Evolutionary conservation across 2,329 filamentous ascomycete genomes (phyloP).

Genomic region (Pseudocercospora pini-densiflorae): DNA sequence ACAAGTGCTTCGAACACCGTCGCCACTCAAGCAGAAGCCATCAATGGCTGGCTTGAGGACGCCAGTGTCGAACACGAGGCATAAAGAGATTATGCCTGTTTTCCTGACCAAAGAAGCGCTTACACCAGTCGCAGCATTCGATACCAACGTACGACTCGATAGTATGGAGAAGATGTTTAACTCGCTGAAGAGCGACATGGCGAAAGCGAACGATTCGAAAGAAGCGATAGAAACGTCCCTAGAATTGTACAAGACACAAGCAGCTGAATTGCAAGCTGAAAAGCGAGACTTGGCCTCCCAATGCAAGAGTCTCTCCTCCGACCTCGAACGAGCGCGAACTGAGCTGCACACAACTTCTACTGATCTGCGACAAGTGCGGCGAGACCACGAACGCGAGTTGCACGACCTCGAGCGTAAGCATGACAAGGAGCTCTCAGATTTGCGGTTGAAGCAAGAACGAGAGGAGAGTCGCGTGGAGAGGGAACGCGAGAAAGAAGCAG

Average conservation of each 20-base stretch:
- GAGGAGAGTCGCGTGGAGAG: constrained; percentile 34
- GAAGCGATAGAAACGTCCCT: constrained; percentile 75
- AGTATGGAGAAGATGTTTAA: constrained; percentile 77
- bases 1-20: constrained; percentile 35
- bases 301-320: constrained; percentile 65
- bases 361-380: constrained; percentile 37
- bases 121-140: constrained; percentile 67
- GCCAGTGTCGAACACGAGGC: constrained; percentile 28
- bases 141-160: constrained; percentile 76
- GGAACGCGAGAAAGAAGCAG: constrained; percentile 60
- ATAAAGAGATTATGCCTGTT: constrained; percentile 60
- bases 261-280: constrained; percentile 34
- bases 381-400: constrained; percentile 40
- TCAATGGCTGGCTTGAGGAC: constrained; percentile 35
- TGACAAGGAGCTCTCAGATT: constrained; percentile 33
- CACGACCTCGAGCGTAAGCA: constrained; percentile 36
- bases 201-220: constrained; percentile 68
- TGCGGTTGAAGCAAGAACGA: constrained; percentile 35
- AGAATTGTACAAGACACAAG: constrained; percentile 71
- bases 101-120: constrained; percentile 65
- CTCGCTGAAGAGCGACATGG: constrained; percentile 73
- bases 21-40: constrained; percentile 36
- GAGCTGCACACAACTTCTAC: constrained; percentile 40
- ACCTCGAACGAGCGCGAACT: constrained; percentile 57
- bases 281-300: constrained; percentile 52